These are phyloP conservation scores for Penicillium sp. DNA, from an alignment of 2,329 filamentous ascomycete genomes.

Conservation along the genomic window DNA sequence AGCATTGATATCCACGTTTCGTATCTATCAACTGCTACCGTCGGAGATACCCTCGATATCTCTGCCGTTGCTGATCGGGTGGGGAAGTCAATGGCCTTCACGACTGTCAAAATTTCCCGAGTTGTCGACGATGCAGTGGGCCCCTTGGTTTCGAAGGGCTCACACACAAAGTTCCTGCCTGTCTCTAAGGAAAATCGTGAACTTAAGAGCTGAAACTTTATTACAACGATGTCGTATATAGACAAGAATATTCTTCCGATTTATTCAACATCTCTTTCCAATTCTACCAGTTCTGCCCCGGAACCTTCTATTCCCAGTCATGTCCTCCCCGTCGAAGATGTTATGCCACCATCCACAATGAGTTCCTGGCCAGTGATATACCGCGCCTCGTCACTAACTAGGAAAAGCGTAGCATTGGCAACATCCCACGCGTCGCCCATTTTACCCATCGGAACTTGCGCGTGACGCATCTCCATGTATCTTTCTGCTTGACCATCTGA, in stretches of 20 bases:
- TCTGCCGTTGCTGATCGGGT: constrained; percentile 5
- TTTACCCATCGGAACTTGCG: constrained; percentile 30
- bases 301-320: background rate
- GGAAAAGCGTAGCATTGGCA: constrained; percentile 33
- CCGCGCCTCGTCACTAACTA: constrained; percentile 28
- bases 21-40: constrained; percentile 8
- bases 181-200: constrained; percentile 9
- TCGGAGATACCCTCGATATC: constrained; percentile 5
- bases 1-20: constrained; percentile 9
- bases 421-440: constrained; percentile 38
- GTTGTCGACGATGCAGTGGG: constrained; percentile 6
- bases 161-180: constrained; percentile 11
- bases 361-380: constrained; percentile 39
- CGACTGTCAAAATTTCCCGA: constrained; percentile 4
- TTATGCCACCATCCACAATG: constrained; percentile 39
- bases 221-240: background rate
- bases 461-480: constrained; percentile 25
- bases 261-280: background rate
- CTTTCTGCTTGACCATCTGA: constrained; percentile 47
- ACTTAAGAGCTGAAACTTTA: background rate
- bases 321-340: constrained; percentile 21
- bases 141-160: constrained; percentile 8
- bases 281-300: background rate
- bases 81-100: constrained; percentile 11
- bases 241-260: background rate